Evolutionary conservation across 768 basidiomycete species (phyloP).

Genomic region (Kwoniella sp.): DNA sequence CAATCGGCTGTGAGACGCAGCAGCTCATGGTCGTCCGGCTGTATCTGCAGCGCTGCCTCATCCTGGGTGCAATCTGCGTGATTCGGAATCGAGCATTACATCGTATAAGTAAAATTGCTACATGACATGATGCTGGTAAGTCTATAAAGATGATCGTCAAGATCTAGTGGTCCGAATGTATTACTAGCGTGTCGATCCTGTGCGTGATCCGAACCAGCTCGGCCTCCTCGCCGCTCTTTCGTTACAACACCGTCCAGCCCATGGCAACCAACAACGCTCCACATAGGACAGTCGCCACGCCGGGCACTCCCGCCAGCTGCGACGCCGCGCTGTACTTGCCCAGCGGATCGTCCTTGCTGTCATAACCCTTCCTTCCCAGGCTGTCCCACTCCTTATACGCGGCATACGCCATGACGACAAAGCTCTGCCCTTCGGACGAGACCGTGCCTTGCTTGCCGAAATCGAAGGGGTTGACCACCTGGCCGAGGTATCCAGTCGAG

Average conservation of each 20-base stretch:
- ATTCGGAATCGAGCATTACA: too few species aligned
- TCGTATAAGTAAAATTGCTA: too few species aligned
- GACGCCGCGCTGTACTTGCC: slow-evolving; percentile 20
- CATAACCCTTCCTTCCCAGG: slow-evolving; percentile 18
- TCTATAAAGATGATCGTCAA: too few species aligned
- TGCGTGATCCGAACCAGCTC: too few species aligned
- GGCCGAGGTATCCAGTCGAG: slow-evolving; percentile 50
- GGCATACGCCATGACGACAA: slow-evolving; percentile 44
- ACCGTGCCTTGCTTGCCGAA: slow-evolving; percentile 44
- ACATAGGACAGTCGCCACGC: too few species aligned
- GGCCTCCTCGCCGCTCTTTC: background rate
- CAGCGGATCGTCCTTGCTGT: slow-evolving; percentile 14
- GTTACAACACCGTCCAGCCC: background rate
- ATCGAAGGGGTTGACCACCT: slow-evolving; percentile 51
- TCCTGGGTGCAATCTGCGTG: too few species aligned
- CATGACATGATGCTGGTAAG: too few species aligned
- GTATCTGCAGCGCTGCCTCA: too few species aligned
- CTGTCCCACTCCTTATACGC: slow-evolving; percentile 42
- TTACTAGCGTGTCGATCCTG: too few species aligned
- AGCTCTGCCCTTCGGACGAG: slow-evolving; percentile 49
- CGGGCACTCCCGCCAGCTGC: background rate
- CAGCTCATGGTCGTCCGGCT: too few species aligned
- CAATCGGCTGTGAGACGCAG: too few species aligned
- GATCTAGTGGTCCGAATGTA: too few species aligned
- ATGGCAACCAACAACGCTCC: background rate